phyloP scores from a whole-genome alignment of 1,139 yeast species.

The Geotrichum carabidarum region DNA sequence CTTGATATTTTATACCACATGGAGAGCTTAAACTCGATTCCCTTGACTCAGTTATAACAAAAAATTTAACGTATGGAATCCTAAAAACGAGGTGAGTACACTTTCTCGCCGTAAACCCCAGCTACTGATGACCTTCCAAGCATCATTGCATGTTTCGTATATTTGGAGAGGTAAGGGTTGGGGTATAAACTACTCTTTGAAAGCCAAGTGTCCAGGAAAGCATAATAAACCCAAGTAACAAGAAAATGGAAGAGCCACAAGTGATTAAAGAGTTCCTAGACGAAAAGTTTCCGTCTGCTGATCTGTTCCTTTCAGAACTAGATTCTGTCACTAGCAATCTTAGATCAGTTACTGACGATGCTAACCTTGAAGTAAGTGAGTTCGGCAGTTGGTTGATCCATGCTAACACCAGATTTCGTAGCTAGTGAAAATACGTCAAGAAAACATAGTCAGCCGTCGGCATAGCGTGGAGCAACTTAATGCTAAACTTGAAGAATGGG shows the following conservation, averaged over 20 bases:
- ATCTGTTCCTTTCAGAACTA: conserved; percentile 21
- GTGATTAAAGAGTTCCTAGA: conserved; percentile 20
- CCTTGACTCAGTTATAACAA: too few relatives aligned
- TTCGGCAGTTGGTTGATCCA: not conserved
- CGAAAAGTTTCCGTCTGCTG: conserved; percentile 23
- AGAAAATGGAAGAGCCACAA: not conserved
- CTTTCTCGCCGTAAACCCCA: too few relatives aligned
- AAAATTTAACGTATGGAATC: too few relatives aligned
- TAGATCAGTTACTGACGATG: conserved; percentile 14
- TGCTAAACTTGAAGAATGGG: conserved; percentile 5
- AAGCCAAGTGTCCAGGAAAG: not conserved
- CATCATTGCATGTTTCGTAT: too few relatives aligned
- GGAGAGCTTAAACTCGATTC: too few relatives aligned
- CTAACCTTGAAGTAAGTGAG: conserved; percentile 10
- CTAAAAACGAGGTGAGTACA: too few relatives aligned
- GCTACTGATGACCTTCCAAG: too few relatives aligned
- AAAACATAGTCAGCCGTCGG: not conserved
- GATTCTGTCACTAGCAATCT: conserved; percentile 24
- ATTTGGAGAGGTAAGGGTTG: not conserved
- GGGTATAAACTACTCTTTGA: not conserved
- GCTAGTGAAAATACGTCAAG: conserved; percentile 7
- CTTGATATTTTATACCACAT: too few relatives aligned
- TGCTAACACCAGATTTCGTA: not conserved
- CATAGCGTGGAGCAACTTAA: conserved; percentile 1
- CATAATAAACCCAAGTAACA: not conserved